Evolutionary conservation across 306 rosid species (phyloP).

Genomic region (Oxytropis ochrocephala): DNA sequence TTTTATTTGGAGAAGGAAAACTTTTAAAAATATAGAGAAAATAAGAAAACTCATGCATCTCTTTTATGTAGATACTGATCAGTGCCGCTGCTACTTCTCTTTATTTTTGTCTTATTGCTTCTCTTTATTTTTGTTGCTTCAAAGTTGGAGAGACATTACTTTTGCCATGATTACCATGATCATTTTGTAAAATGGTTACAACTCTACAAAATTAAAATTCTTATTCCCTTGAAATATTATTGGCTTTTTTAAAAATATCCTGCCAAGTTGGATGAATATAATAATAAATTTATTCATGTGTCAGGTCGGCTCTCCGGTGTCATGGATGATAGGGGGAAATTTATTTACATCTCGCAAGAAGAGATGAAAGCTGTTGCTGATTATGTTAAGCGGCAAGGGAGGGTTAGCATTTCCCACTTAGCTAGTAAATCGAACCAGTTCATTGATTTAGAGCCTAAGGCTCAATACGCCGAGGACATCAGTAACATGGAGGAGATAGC

Average conservation of each 20-base stretch:
- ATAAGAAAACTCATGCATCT: not conserved
- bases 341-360: conserved; percentile 79
- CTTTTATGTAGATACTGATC: not conserved
- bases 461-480: conserved; percentile 50
- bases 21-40: not conserved
- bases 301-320: conserved; percentile 92
- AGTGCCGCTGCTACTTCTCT: not conserved
- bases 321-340: conserved; percentile 97
- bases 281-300: conserved; percentile 10
- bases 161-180: not conserved
- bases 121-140: not conserved
- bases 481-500: conserved; percentile 49
- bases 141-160: not conserved
- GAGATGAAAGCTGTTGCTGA: conserved; percentile 99
- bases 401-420: conserved; percentile 90
- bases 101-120: not conserved
- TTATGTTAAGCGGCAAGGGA: conserved; percentile 73
- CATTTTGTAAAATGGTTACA: not conserved
- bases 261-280: not conserved
- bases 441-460: conserved; percentile 94
- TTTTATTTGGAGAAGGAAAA: not conserved
- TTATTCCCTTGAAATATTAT: not conserved
- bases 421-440: conserved; percentile 98
- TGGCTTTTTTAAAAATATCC: not conserved
- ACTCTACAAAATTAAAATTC: not conserved